These are phyloP conservation scores for Dothistroma pini DNA, from an alignment of 2,329 filamentous ascomycete genomes.

Conservation along the genomic window DNA sequence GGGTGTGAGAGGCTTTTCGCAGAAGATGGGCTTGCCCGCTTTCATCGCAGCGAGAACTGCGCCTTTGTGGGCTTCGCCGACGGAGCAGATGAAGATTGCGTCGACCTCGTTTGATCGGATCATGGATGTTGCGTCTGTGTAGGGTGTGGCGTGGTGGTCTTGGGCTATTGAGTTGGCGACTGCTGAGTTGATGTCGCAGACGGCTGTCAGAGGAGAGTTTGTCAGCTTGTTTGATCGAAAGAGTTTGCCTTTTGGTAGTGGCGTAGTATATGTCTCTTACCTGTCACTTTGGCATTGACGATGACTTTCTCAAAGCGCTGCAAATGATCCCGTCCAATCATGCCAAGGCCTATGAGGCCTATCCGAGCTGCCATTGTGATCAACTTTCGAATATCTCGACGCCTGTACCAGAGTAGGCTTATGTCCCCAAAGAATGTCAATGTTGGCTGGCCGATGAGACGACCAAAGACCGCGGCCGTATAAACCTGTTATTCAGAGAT, in stretches of 20 bases:
- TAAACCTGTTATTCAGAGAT: neutral
- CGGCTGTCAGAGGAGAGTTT: neutral
- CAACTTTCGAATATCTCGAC: neutral
- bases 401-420: neutral
- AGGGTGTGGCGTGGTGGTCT: neutral
- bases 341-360: slow-evolving; percentile 2
- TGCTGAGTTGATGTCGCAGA: slow-evolving; percentile 1
- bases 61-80: neutral
- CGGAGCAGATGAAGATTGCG: slow-evolving; percentile 2
- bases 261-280: neutral
- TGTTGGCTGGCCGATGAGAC: neutral
- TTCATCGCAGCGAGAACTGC: neutral
- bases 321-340: neutral
- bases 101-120: neutral
- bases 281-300: neutral
- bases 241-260: neutral
- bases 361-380: neutral
- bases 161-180: neutral
- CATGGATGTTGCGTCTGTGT: neutral
- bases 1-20: neutral
- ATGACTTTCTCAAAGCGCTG: slow-evolving; percentile 3
- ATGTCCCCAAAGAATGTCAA: neutral
- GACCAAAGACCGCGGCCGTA: too few species aligned
- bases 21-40: neutral
- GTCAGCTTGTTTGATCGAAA: too few species aligned